Evolutionary conservation across 2,329 filamentous ascomycete genomes (phyloP).

Genomic region (Penicillium concentricum): DNA sequence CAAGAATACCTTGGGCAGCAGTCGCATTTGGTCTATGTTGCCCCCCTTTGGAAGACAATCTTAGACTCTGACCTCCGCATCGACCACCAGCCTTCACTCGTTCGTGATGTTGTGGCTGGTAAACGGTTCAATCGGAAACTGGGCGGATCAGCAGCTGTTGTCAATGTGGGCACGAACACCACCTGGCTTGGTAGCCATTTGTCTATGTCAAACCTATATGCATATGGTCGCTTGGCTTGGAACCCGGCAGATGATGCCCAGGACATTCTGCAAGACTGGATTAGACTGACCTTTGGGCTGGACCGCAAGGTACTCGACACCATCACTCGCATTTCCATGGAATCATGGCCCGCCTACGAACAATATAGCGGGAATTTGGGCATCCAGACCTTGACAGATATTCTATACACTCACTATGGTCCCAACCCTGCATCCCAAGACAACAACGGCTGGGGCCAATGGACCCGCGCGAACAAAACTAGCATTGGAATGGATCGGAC

Average conservation of each 20-base stretch:
- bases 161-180: slow-evolving; percentile 64
- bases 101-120: slow-evolving; percentile 62
- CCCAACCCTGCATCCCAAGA: slow-evolving; percentile 67
- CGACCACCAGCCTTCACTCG: slow-evolving; percentile 55
- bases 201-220: slow-evolving; percentile 70
- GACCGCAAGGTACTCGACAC: slow-evolving; percentile 57
- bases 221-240: slow-evolving; percentile 68
- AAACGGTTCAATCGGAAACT: slow-evolving; percentile 57
- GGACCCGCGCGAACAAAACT: slow-evolving; percentile 63
- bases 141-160: slow-evolving; percentile 64
- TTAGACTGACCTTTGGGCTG: slow-evolving; percentile 62
- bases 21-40: slow-evolving; percentile 65
- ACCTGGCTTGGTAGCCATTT: slow-evolving; percentile 71
- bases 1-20: slow-evolving; percentile 74
- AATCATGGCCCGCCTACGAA: slow-evolving; percentile 70
- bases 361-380: slow-evolving; percentile 70
- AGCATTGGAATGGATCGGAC: slow-evolving; percentile 72
- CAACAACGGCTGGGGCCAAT: slow-evolving; percentile 68
- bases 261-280: slow-evolving; percentile 63
- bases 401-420: slow-evolving; percentile 65
- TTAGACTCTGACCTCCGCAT: slow-evolving; percentile 66
- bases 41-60: slow-evolving; percentile 67
- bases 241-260: slow-evolving; percentile 53
- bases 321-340: slow-evolving; percentile 63
- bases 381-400: slow-evolving; percentile 67